Base-by-base conservation (phyloP, 2,329 filamentous ascomycete species). In the Claviceps humidiphila region DNA sequence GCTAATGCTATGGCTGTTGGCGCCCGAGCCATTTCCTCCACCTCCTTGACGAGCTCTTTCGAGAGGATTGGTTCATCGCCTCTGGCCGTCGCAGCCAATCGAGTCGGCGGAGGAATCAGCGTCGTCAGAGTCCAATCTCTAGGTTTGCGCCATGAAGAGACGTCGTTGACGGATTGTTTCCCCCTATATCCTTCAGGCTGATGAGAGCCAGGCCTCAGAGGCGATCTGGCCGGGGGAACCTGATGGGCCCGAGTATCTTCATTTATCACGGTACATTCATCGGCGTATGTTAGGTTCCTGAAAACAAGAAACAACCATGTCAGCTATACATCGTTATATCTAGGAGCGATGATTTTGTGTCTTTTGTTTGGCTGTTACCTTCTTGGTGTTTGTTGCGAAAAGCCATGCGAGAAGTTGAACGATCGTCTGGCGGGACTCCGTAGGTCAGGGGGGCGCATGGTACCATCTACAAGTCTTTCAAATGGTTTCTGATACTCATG, bases 1-100 rank as follows among this genome's bases (percentile, higher is more conserved):
- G 54, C 47, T 16, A 62, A 48, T 11, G 52, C 56, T 17, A 53
- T 46, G 5, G 48, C 22, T n/a, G 56, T 55, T 4, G 52, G 44
- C 4, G 57, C 54, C 2, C 47, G 37, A 3, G 55, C 54, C 49
- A 59, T 58, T 1, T 50, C 38, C 8, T 44, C 43, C 6, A 59
- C 51, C 13, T 53, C 47, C 26, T 39, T 24, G 22, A 44, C 41
- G 8, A 52, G 42, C 17, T 54, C 43, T 43, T 41, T 20, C 4
- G 26, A 44, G 43, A 41, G 48, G 34, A 26, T n/a, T 22, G 20
- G 3, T 42, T 51, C 49, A 30, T 38, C 37, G 20, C 26, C 17
- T 2, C 41, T 42, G 24, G 26, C 9, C 11, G 42, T 26, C n/a
- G 30, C 47, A 7, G 11, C 34, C 34, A n/a, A 30, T 24, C 14